These are phyloP conservation scores for Boletus rex-veris DNA, from an alignment of 768 basidiomycete genomes.

Conservation along the genomic window DNA sequence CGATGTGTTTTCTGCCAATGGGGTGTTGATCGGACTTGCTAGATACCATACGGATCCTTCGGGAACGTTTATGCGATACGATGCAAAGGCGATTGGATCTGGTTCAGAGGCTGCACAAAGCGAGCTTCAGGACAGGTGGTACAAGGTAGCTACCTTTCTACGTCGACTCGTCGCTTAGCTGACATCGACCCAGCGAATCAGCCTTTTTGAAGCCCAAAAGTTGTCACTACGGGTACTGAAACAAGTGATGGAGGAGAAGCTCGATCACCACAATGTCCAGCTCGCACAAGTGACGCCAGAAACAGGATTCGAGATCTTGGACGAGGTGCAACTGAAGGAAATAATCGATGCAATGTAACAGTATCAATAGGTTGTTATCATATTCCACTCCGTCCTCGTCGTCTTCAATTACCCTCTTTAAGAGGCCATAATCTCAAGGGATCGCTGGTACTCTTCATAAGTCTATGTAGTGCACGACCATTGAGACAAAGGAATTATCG, in stretches of 20 bases:
- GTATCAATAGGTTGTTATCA: conserved; percentile 12
- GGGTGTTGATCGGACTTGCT: conserved; percentile 9
- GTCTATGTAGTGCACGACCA: conserved; percentile 4
- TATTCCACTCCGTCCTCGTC: conserved; percentile 2
- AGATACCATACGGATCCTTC: conserved; percentile 99
- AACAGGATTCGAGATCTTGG: conserved; percentile 87
- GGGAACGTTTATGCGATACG: conserved; percentile 93
- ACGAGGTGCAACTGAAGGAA: conserved; percentile 75
- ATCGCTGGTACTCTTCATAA: neutral
- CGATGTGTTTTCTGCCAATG: neutral
- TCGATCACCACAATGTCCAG: conserved; percentile 98
- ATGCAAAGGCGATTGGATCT: conserved; percentile 98
- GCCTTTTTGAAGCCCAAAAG: conserved; percentile 80
- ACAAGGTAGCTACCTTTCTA: conserved; percentile 57
- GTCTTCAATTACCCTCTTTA: neutral
- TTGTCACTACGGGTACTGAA: conserved; percentile 88
- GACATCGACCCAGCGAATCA: conserved; percentile 71
- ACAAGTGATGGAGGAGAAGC: conserved; percentile 99
- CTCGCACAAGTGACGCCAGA: conserved; percentile 88
- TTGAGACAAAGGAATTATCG: conserved; percentile 7
- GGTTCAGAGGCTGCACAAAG: conserved; percentile 97
- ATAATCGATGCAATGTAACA: conserved; percentile 80
- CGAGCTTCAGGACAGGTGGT: conserved; percentile 96
- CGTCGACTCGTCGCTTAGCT: neutral
- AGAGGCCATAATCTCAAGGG: neutral